Conservation (phyloP, 495 filamentous ascomycete species). For the Trichocladium uniseriatum region DNA sequence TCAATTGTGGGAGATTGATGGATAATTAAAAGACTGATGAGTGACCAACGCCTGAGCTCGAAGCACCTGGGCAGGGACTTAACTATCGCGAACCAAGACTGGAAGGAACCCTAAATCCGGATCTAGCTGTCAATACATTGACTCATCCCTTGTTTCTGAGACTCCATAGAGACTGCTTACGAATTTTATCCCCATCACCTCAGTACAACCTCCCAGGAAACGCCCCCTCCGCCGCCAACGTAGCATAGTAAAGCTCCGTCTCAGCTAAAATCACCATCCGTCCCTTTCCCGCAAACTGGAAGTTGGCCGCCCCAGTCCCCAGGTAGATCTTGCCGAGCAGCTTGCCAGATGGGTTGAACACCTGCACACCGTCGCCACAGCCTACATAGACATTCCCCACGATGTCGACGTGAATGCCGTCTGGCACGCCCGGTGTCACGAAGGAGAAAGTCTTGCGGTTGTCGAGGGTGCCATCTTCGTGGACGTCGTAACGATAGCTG, state of each 20-base stretch:
- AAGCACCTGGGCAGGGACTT: too few species aligned
- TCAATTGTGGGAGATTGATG: too few species aligned
- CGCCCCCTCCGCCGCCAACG: conserved; percentile 35
- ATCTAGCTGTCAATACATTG: too few species aligned
- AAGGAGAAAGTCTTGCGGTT: conserved; percentile 50
- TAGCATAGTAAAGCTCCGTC: conserved; percentile 42
- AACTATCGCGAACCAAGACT: too few species aligned
- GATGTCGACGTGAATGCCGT: conserved; percentile 52
- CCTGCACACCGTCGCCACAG: conserved; percentile 52
- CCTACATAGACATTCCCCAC: conserved; percentile 53
- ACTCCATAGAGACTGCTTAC: too few species aligned
- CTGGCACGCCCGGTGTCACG: conserved; percentile 44
- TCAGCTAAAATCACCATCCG: conserved; percentile 43
- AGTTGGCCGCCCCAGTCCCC: conserved; percentile 40
- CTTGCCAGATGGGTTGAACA: conserved; percentile 48
- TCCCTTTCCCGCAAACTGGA: conserved; percentile 48
- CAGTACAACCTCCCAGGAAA: conserved; percentile 17
- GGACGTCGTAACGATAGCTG: conserved; percentile 36
- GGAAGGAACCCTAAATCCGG: too few species aligned
- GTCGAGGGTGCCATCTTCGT: conserved; percentile 32
- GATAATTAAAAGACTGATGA: too few species aligned
- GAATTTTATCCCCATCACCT: too few species aligned
- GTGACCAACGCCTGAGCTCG: too few species aligned
- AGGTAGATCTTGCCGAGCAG: conserved; percentile 51
- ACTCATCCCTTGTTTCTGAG: too few species aligned